Evolutionary conservation across 2,329 filamentous ascomycete species (phyloP).

Genomic region (Sordariomycetes sp.): DNA sequence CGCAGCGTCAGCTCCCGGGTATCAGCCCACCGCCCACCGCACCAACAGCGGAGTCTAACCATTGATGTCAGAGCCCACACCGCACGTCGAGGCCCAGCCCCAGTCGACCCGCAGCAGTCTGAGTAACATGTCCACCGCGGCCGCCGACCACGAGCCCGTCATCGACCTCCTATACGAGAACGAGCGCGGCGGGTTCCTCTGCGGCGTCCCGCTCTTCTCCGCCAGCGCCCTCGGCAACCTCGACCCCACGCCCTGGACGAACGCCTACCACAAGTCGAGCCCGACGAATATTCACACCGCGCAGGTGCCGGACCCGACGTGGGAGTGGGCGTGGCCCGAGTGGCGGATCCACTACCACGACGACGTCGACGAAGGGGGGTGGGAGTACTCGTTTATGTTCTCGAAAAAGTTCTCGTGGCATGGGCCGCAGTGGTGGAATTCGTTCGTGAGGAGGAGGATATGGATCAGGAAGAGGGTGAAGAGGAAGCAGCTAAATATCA

Average conservation of each 20-base stretch:
- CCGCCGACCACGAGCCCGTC: conserved; percentile 27
- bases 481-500: conserved; percentile 5
- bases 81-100: neutral
- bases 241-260: conserved; percentile 82
- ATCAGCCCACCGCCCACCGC: neutral
- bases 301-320: conserved; percentile 86
- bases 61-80: neutral
- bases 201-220: conserved; percentile 83
- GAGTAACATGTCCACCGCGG: conserved; percentile 5
- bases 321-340: conserved; percentile 72
- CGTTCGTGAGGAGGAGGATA: conserved; percentile 77
- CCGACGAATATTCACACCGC: conserved; percentile 66
- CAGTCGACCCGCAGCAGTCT: neutral
- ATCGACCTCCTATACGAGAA: conserved; percentile 94
- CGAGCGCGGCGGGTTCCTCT: conserved; percentile 80
- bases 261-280: conserved; percentile 44
- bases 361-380: conserved; percentile 78
- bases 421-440: conserved; percentile 82
- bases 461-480: conserved; percentile 78
- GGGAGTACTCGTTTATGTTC: conserved; percentile 94
- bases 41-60: neutral
- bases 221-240: conserved; percentile 71
- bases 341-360: conserved; percentile 60
- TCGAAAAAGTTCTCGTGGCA: conserved; percentile 69
- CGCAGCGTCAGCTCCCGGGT: neutral